Evolutionary conservation across 371 early-diverging fungal genomes (phyloP).

Genomic region (Basidiobolus meristosporus): DNA sequence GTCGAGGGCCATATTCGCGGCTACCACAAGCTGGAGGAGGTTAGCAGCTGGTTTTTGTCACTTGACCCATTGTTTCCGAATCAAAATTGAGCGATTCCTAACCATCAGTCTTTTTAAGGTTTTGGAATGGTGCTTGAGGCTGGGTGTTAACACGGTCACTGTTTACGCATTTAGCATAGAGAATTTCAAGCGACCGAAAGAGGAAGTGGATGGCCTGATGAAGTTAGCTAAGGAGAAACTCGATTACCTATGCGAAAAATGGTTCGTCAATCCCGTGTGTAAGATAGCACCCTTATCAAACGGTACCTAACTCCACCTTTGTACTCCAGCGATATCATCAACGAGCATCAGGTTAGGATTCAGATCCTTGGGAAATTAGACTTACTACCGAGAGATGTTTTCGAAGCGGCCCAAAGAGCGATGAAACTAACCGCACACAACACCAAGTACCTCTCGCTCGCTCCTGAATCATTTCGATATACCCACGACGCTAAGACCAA

Average conservation of each 20-base stretch:
- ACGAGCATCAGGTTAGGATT: constrained; percentile 51
- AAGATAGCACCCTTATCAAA: background rate
- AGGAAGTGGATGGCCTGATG: constrained; percentile 87
- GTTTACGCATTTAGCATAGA: constrained; percentile 96
- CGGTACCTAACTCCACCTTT: background rate
- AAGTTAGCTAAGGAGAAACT: constrained; percentile 60
- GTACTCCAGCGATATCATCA: constrained; percentile 39
- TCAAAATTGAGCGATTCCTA: background rate
- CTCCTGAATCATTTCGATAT: constrained; percentile 8
- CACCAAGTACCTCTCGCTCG: constrained; percentile 17
- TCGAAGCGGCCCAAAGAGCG: constrained; percentile 28
- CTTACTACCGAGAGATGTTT: constrained; percentile 46
- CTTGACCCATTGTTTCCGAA: too few species aligned
- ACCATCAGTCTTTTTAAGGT: constrained; percentile 29
- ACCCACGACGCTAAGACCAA: background rate
- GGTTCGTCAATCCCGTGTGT: constrained; percentile 16
- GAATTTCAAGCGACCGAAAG: constrained; percentile 83
- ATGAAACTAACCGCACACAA: constrained; percentile 50
- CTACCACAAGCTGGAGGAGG: constrained; percentile 50
- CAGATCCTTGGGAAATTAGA: constrained; percentile 66
- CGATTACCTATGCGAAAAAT: constrained; percentile 41
- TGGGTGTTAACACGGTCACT: constrained; percentile 81
- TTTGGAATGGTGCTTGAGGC: constrained; percentile 65
- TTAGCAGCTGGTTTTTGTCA: constrained; percentile 10
- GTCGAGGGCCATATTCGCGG: constrained; percentile 70